Conservation (phyloP, 306 rosid genomes). For the Argentina anserina region DNA sequence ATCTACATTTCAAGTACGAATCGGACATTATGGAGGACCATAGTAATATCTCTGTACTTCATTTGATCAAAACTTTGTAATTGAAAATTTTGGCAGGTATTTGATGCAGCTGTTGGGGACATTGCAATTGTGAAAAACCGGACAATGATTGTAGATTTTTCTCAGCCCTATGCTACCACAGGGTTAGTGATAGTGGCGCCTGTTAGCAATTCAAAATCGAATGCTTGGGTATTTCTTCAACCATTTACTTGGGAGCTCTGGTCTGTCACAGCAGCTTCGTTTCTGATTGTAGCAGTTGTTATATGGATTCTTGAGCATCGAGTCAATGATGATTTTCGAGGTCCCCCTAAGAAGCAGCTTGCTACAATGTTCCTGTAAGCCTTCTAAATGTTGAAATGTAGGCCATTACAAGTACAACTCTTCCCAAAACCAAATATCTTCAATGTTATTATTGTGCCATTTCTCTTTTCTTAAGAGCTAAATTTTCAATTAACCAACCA, state of each 20-base stretch:
- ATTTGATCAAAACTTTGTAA: not conserved
- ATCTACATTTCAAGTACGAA: not conserved
- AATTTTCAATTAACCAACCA: constrained; percentile 9
- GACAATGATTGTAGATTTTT: constrained; percentile 73
- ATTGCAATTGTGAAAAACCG: constrained; percentile 88
- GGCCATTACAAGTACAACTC: constrained; percentile 1
- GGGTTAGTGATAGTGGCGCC: constrained; percentile 95
- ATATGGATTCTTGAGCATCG: constrained; percentile 96
- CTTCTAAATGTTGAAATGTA: constrained; percentile 12
- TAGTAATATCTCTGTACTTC: not conserved
- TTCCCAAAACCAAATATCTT: not conserved
- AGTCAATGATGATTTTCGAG: constrained; percentile 82
- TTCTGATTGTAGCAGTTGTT: constrained; percentile 68
- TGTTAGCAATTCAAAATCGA: constrained; percentile 42
- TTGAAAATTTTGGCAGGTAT: constrained; percentile 48
- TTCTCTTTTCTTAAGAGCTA: constrained; percentile 7
- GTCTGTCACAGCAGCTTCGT: constrained; percentile 69
- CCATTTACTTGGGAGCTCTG: constrained; percentile 91
- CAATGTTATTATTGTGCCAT: constrained; percentile 6
- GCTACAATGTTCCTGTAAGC: constrained; percentile 72
- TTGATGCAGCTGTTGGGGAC: constrained; percentile 94
- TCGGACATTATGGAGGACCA: not conserved
- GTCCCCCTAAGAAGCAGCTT: constrained; percentile 84
- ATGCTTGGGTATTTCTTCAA: constrained; percentile 86
- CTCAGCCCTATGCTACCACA: constrained; percentile 85